A percentile compares a stretch with the other conserved stretches of the same genome.
These are phyloP conservation scores for Paradendryphiella salina DNA, from an alignment of 2,329 filamentous ascomycete genomes.

Conservation along the genomic window DNA sequence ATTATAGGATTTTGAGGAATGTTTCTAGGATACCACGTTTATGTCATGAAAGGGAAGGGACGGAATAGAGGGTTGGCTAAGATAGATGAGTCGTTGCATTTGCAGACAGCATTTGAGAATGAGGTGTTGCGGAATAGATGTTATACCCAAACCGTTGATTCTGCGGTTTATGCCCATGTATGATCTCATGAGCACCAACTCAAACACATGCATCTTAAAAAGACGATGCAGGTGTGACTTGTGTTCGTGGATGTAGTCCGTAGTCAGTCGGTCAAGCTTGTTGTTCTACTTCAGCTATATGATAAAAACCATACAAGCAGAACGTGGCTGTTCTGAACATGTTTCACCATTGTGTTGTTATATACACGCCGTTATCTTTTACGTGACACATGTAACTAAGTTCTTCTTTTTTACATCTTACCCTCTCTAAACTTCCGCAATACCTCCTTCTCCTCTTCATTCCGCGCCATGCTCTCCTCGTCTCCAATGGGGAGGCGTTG, in stretches of 20 bases:
- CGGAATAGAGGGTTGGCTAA: conserved; percentile 13
- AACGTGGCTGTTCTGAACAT: too few relatives aligned
- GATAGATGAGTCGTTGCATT: conserved; percentile 11
- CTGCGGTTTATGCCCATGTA: too few relatives aligned
- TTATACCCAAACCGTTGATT: too few relatives aligned
- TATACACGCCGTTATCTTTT: too few relatives aligned
- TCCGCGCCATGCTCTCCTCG: conserved; percentile 35
- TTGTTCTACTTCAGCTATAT: too few relatives aligned
- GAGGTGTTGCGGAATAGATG: neutral
- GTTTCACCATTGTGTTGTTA: too few relatives aligned
- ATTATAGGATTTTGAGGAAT: conserved; percentile 12
- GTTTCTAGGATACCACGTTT: conserved; percentile 21
- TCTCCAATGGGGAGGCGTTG: conserved; percentile 49
- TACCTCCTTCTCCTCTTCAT: conserved; percentile 41
- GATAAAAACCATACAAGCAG: too few relatives aligned
- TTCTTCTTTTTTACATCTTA: conserved; percentile 3
- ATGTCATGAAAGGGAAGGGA: conserved; percentile 12
- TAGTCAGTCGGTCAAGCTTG: too few relatives aligned
- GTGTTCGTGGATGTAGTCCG: neutral
- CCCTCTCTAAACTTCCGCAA: conserved; percentile 39
- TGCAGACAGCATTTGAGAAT: neutral
- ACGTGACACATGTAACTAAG: too few relatives aligned
- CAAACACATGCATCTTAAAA: neutral
- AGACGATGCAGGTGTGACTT: neutral
- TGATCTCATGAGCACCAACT: too few relatives aligned